Percentiles rank a stretch among this genome's conserved stretches.
Conservation (phyloP, 768 basidiomycete species). For the Russula foetens region DNA sequence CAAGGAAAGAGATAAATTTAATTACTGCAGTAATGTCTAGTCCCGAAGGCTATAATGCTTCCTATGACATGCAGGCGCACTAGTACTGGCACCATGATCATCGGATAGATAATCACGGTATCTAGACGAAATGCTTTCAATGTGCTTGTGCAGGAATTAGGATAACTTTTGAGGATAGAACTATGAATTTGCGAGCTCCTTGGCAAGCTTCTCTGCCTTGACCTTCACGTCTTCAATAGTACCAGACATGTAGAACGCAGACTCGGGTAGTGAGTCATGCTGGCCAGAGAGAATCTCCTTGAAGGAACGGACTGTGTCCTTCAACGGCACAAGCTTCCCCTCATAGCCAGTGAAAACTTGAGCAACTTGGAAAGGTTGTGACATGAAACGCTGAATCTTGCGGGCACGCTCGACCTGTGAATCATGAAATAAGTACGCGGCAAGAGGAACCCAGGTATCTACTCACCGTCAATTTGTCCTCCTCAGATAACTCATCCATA, state of each 20-base stretch:
- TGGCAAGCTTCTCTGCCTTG: slow-evolving; percentile 96
- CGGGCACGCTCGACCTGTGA: slow-evolving; percentile 89
- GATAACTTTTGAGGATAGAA: slow-evolving; percentile 3
- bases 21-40: slow-evolving; percentile 4
- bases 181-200: slow-evolving; percentile 67
- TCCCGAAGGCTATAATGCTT: background rate
- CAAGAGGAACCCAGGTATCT: background rate
- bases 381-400: slow-evolving; percentile 99
- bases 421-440: background rate
- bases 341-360: slow-evolving; percentile 99
- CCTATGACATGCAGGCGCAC: background rate
- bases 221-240: slow-evolving; percentile 95
- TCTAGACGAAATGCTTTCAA: slow-evolving; percentile 7
- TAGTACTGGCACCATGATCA: background rate
- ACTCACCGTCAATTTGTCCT: slow-evolving; percentile 95
- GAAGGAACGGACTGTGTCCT: slow-evolving; percentile 95
- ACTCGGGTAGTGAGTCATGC: slow-evolving; percentile 89
- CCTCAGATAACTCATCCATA: slow-evolving; percentile 99
- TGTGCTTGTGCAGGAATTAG: background rate
- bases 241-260: slow-evolving; percentile 98
- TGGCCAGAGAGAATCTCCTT: slow-evolving; percentile 90
- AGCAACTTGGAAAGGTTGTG: slow-evolving; percentile 99
- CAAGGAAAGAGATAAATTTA: background rate
- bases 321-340: slow-evolving; percentile 92
- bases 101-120: background rate